Evolutionary conservation across 495 filamentous ascomycete genomes (phyloP), one percentile per base, ranked within the genome.

Genomic region (Podospora anserina): DNA sequence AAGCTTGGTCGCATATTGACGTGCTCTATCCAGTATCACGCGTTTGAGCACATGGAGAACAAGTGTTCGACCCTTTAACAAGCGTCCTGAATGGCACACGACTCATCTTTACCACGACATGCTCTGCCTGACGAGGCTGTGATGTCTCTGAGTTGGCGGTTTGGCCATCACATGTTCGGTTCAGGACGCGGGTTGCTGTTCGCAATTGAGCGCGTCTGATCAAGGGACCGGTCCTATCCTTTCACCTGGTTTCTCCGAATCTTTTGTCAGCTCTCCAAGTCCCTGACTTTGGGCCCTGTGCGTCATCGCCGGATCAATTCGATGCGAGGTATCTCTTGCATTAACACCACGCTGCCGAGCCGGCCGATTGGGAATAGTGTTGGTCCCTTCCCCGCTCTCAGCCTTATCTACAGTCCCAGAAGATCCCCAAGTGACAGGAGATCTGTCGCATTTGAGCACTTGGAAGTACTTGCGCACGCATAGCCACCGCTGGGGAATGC

Each of bases 391-490:
- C 60, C 69, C 69, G 53, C 71, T 63, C 63, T 58, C 67, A 71
- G 69, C 71, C 71, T 69, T 66, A 67, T 71, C 69, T 66, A 60
- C 30, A 27, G 63, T 19, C 28, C 65, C 26, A 27, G 60, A 34
- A 54, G 61, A 5, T 19, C 19, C 15, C n/a, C 49, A n/a, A 49
- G 27, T 57, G 44, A 13, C 62, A 54, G 54, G 32, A 39, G 58
- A 58, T 0, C 39, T 61, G 61, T 67, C 72, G 71, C 71, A 75
- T 65, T 71, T 75, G 72, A 75, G 72, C 70, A 75, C 60, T 73
- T 70, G 65, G 64, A 71, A 27, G 4, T 32, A 32, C 66, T 53
- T 57, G 59, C 61, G 55, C 64, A 63, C 63, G 67, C 67, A 66
- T 55, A 61, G 68, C 30, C 44, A 65, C 70, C 54, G 56, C 32